Evolutionary conservation across 257 asterid genomes (phyloP).

Genomic region (Solanum habrochaites): DNA sequence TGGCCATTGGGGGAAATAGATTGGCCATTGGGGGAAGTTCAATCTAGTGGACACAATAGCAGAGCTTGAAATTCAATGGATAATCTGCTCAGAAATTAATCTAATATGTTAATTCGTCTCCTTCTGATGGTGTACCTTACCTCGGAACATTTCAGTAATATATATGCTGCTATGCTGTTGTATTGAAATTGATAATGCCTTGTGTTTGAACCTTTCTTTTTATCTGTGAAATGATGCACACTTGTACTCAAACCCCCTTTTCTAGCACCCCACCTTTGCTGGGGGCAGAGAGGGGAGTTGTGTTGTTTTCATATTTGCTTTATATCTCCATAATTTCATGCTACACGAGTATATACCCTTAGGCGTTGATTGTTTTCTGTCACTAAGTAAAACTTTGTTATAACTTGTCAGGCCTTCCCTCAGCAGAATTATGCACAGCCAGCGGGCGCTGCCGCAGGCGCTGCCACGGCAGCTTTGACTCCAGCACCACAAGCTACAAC

Average conservation of each 20-base stretch:
- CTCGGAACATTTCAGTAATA: background rate
- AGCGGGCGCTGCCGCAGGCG: slow-evolving; percentile 12
- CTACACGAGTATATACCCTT: background rate
- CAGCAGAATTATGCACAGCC: slow-evolving; percentile 67
- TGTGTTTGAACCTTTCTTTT: background rate
- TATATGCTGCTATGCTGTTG: background rate
- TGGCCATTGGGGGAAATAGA: background rate
- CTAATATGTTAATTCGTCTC: background rate
- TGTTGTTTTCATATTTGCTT: background rate
- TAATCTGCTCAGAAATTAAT: background rate
- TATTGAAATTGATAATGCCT: no score
- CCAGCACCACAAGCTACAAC: slow-evolving; percentile 50
- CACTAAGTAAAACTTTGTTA: background rate
- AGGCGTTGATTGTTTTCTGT: background rate
- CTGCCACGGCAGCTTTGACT: slow-evolving; percentile 41
- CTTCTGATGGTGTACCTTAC: background rate
- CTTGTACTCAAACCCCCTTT: background rate
- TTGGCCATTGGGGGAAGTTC: background rate
- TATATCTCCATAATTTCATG: background rate
- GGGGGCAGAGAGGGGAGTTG: background rate
- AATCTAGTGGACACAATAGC: background rate
- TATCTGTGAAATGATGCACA: background rate
- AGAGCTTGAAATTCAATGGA: background rate
- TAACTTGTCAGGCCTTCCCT: slow-evolving; percentile 31
- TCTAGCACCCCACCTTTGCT: background rate